Evolutionary conservation across 2,329 filamentous ascomycete species (phyloP).

Genomic region (Bertia moriformis): DNA sequence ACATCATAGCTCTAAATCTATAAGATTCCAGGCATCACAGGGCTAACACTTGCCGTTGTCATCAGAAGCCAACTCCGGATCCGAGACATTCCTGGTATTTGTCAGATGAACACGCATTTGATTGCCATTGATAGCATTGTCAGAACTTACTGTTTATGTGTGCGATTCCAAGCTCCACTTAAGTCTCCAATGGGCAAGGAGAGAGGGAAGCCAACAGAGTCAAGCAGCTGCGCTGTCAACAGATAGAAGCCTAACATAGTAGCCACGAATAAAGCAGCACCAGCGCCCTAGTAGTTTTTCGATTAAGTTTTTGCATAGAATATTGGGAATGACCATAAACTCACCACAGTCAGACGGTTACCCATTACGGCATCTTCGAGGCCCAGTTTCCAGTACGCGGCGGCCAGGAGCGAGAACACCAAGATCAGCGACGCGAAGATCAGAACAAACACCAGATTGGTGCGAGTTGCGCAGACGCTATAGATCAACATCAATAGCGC

Average conservation of each 20-base stretch:
- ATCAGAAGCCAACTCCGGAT: no score
- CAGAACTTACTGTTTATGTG: neutral
- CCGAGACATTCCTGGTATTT: no score
- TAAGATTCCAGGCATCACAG: no score
- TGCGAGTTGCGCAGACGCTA: neutral
- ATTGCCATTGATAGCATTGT: no score
- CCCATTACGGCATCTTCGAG: neutral
- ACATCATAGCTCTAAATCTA: no score
- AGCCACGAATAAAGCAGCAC: neutral
- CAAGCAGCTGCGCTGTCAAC: neutral
- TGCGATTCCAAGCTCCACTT: neutral
- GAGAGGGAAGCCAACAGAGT: neutral
- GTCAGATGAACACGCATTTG: no score
- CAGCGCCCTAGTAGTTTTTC: neutral
- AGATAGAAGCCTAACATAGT: neutral
- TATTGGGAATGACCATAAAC: neutral
- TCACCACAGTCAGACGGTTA: neutral
- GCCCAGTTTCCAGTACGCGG: neutral
- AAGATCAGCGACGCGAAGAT: neutral
- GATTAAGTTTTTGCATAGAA: neutral
- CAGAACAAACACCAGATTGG: neutral
- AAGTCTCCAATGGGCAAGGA: neutral
- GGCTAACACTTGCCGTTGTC: no score
- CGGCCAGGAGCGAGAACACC: neutral
- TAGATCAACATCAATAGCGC: neutral